Base-by-base conservation (phyloP, 2,329 filamentous ascomycete species). In the Rhynchosporium secalis region DNA sequence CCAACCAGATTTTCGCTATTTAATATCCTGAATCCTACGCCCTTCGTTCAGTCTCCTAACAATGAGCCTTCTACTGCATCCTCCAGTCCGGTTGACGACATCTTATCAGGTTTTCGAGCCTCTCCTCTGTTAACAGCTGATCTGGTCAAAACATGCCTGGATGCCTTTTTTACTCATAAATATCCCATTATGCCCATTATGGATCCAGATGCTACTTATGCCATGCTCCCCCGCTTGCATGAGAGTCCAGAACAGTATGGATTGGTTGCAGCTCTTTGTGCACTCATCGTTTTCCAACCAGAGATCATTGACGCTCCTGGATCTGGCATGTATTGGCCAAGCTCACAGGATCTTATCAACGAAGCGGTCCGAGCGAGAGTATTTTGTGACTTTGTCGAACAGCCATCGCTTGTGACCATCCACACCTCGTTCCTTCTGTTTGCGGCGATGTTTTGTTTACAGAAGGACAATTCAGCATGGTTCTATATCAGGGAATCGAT, bases 361-460 rank as follows among this genome's bases (percentile, higher is more conserved):
- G 74, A 75, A 41, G 69, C 71, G 0, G 58, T 71, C 10, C 69
- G 73, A 4, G 65, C 72, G 3, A 64, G 74, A 20, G 58, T 62
- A 0, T 62, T 62, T 12, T 74, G 68, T 38, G 62, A 73, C 41
- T 58, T 68, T 15, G 66, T 69, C 3, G 73, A 74, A 33, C 62
- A 63, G 0, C 74, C 68, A 0, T 72, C 73, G 0, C 62, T 76
- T 0, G 65, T 58, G 1, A 68, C 72, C 1, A 67, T 74, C 0
- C 71, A 73, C 10, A 74, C 73, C 2, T 76, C 74, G 0, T 76
- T 75, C 64, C 74, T 76, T 7, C 68, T 76, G 0, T 75, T 72
- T 5, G 68, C 72, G 0, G 67, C 69, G 0, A 71, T 70, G 36
- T 75, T 75, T 15, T 71, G 69, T 1, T 52, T 74, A 12, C 71